Percentiles rank a stretch among this genome's conserved stretches.
Conservation (phyloP, 2,329 filamentous ascomycete species). For the Colletotrichum aenigma region DNA sequence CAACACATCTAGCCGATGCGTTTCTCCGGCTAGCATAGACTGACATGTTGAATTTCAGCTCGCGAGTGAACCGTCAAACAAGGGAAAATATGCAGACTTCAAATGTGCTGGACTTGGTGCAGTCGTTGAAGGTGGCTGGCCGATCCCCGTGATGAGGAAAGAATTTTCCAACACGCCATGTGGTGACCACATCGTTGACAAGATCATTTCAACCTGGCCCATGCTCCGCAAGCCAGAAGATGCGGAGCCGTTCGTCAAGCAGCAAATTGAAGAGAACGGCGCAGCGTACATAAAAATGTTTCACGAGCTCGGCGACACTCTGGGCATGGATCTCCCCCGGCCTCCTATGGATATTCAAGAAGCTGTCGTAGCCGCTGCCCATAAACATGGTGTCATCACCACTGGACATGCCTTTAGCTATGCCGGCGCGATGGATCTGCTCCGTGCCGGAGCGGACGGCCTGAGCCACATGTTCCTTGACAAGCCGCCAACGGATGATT, state of each 20-base stretch:
- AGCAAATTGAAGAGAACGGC: slow-evolving; percentile 32
- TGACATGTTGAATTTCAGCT: slow-evolving; percentile 4
- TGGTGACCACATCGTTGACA: background rate
- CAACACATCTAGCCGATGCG: background rate
- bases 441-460: slow-evolving; percentile 31
- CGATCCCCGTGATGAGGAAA: slow-evolving; percentile 29
- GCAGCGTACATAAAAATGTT: slow-evolving; percentile 57
- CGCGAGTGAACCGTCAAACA: background rate
- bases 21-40: background rate
- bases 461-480: slow-evolving; percentile 35
- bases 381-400: slow-evolving; percentile 26
- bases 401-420: slow-evolving; percentile 30
- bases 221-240: slow-evolving; percentile 38
- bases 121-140: slow-evolving; percentile 57
- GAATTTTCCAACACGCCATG: background rate
- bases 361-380: slow-evolving; percentile 42
- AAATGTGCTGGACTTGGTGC: slow-evolving; percentile 53
- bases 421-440: slow-evolving; percentile 29
- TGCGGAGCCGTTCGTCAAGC: slow-evolving; percentile 44
- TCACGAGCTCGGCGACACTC: slow-evolving; percentile 48
- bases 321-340: slow-evolving; percentile 39
- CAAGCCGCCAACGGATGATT: slow-evolving; percentile 24
- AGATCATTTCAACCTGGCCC: slow-evolving; percentile 45
- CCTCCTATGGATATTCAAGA: slow-evolving; percentile 48
- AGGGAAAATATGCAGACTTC: slow-evolving; percentile 44